These are phyloP conservation scores for Sugiyamaella xylanicola DNA, from an alignment of 1,139 yeast genomes.

Conservation along the genomic window DNA sequence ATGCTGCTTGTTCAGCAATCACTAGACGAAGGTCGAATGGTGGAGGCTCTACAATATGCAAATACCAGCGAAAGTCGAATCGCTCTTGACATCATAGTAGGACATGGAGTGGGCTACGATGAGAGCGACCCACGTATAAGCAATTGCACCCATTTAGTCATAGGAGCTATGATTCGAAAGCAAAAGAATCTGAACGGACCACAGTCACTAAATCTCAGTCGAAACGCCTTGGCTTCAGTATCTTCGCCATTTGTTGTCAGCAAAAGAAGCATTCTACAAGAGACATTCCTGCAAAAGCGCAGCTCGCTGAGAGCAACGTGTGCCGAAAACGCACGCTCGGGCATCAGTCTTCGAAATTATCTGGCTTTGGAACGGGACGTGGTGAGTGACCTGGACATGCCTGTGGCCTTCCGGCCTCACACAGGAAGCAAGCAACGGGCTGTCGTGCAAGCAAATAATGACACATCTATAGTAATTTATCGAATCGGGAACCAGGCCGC, in stretches of 20 bases:
- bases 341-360: constrained; percentile 3
- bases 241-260: not conserved
- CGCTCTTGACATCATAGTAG: not conserved
- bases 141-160: constrained; percentile 12
- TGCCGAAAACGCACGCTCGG: constrained; percentile 6
- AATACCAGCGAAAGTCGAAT: constrained; percentile 13
- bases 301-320: constrained; percentile 9
- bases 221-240: not conserved
- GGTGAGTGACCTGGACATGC: not conserved
- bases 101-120: constrained; percentile 7
- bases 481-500: constrained; percentile 8
- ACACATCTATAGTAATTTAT: constrained; percentile 15
- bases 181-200: not conserved
- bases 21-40: constrained; percentile 12
- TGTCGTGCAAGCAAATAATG: constrained; percentile 10
- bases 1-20: constrained; percentile 11
- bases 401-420: not conserved
- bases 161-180: constrained; percentile 13
- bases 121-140: constrained; percentile 10
- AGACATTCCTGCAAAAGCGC: not conserved
- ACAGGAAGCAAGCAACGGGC: constrained; percentile 14
- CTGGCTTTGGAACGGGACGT: not conserved
- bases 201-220: not conserved
- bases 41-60: constrained; percentile 11
- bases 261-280: not conserved